Conservation (phyloP, 345 rosid species). For the Populus tremula region DNA sequence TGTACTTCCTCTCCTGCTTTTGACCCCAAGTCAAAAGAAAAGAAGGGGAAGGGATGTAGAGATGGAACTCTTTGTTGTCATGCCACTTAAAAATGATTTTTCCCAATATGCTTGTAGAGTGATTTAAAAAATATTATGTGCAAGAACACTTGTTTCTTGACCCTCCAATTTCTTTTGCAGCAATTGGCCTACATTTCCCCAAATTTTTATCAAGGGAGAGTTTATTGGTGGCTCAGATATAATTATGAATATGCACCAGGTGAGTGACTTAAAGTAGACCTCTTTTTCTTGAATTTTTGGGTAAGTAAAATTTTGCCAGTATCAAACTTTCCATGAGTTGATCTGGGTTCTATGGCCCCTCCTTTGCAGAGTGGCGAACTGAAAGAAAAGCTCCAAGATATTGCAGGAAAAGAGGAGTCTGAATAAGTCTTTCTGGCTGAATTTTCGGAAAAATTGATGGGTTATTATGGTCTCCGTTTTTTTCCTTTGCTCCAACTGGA, state of each 20-base stretch:
- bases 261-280: constrained; percentile 9
- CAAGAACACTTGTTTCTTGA: not conserved
- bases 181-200: constrained; percentile 97
- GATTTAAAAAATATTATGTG: not conserved
- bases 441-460: not conserved
- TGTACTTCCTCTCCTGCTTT: too few species aligned
- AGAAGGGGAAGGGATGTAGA: not conserved
- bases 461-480: not conserved
- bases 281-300: not conserved
- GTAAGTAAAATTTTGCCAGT: not conserved
- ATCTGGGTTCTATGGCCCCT: not conserved
- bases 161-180: constrained; percentile 38
- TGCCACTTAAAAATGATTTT: not conserved
- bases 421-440: constrained; percentile 1
- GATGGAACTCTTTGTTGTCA: not conserved
- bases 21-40: too few species aligned
- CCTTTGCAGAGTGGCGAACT: constrained; percentile 69
- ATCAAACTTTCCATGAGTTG: not conserved
- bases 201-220: constrained; percentile 89
- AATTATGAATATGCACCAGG: constrained; percentile 90
- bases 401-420: constrained; percentile 24
- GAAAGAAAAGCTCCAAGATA: constrained; percentile 69
- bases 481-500: not conserved
- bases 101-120: not conserved
- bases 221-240: constrained; percentile 95